These are phyloP conservation scores for Atalantia buxifolia DNA, from an alignment of 345 rosid genomes.

Conservation along the genomic window DNA sequence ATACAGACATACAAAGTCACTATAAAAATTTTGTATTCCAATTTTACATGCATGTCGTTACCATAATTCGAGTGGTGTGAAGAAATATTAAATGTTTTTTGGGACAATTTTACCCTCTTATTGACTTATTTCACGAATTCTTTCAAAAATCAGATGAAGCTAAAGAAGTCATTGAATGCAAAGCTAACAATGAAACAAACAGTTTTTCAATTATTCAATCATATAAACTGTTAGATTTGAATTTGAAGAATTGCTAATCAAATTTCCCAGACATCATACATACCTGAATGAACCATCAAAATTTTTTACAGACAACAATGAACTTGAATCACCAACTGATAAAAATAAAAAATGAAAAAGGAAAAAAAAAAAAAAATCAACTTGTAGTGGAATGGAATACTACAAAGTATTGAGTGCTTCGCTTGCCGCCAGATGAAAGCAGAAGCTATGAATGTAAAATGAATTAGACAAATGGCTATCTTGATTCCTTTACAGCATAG, in stretches of 20 bases:
- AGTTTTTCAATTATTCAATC: too few species aligned
- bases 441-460: slow-evolving; percentile 9
- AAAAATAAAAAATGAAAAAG: background rate
- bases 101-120: background rate
- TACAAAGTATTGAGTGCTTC: background rate
- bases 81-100: too few species aligned
- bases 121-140: background rate
- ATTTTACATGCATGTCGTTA: too few species aligned
- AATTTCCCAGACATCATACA: background rate
- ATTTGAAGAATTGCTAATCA: background rate
- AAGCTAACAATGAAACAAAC: background rate
- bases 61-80: too few species aligned
- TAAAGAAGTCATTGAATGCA: too few species aligned
- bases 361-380: background rate
- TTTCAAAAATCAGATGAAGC: background rate
- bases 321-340: background rate
- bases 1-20: too few species aligned
- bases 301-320: slow-evolving; percentile 9
- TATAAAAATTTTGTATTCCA: too few species aligned
- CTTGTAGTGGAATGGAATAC: background rate
- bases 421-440: background rate
- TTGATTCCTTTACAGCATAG: background rate
- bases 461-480: slow-evolving; percentile 2
- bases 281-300: slow-evolving; percentile 14
- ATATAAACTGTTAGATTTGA: background rate